These are phyloP conservation scores for Francoa sonchifolia DNA, from an alignment of 441 rosid species.

Conservation along the genomic window DNA sequence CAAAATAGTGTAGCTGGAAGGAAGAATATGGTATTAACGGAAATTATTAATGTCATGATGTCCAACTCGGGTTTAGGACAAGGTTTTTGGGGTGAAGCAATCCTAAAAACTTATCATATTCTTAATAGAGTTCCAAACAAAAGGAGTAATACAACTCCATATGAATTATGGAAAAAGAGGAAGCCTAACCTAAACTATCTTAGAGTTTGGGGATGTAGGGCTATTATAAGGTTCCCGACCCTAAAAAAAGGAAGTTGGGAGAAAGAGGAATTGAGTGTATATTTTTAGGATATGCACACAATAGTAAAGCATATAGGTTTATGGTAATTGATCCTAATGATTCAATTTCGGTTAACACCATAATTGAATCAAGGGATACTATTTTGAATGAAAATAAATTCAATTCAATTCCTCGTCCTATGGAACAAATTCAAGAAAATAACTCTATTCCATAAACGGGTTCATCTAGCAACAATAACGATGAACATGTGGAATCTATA, in stretches of 20 bases:
- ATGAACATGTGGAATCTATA: too few species aligned
- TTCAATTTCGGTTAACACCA: neutral
- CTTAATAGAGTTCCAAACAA: too few species aligned
- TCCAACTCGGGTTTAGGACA: too few species aligned
- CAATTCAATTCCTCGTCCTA: too few species aligned
- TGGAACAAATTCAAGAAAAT: too few species aligned
- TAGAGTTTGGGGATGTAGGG: neutral
- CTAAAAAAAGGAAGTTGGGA: neutral
- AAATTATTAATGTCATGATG: slow-evolving; percentile 6
- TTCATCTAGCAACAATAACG: too few species aligned
- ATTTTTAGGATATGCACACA: neutral
- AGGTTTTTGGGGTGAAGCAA: too few species aligned
- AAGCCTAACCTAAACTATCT: too few species aligned
- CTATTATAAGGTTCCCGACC: neutral
- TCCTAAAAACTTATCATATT: too few species aligned
- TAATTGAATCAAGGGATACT: neutral
- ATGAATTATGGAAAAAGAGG: too few species aligned
- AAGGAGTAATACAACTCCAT: too few species aligned
- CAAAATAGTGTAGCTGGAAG: slow-evolving; percentile 6
- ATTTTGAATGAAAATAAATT: neutral
- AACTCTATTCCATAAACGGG: too few species aligned
- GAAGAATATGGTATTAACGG: slow-evolving; percentile 4
- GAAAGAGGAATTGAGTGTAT: neutral
- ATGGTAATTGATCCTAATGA: neutral
- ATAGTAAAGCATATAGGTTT: slow-evolving; percentile 1